Percentiles rank a stretch among this genome's conserved stretches.
Evolutionary conservation across 2,329 filamentous ascomycete species (phyloP).

Genomic region (Calonectria fujianensis): DNA sequence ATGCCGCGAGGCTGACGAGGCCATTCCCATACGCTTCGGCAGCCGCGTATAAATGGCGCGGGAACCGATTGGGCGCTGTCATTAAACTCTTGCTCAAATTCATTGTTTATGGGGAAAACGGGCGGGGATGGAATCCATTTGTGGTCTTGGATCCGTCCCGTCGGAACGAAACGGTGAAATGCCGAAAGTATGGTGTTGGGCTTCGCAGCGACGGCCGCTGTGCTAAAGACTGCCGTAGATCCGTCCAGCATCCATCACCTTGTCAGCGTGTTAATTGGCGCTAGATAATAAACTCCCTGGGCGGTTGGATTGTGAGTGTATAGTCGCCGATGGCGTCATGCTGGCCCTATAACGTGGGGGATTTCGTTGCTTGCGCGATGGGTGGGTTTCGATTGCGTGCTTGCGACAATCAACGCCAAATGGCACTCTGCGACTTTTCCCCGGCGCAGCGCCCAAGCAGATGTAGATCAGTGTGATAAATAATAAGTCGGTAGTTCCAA

Average conservation of each 20-base stretch:
- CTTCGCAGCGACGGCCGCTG: background rate
- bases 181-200: slow-evolving; percentile 1
- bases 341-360: slow-evolving; percentile 23
- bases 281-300: slow-evolving; percentile 25
- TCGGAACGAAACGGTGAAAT: slow-evolving; percentile 10
- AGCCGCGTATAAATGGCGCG: background rate
- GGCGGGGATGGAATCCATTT: background rate
- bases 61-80: background rate
- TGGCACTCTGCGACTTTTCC: background rate
- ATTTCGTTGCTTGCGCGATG: slow-evolving; percentile 27
- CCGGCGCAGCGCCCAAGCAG: background rate
- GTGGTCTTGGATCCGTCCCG: background rate
- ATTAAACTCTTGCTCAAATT: background rate
- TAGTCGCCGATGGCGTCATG: slow-evolving; percentile 34
- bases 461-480: background rate
- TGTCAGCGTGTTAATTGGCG: background rate
- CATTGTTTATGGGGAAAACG: background rate
- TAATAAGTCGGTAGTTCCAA: background rate
- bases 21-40: background rate
- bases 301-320: slow-evolving; percentile 18
- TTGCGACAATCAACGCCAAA: slow-evolving; percentile 25
- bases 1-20: slow-evolving; percentile 3
- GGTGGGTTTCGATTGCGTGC: slow-evolving; percentile 37
- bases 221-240: background rate
- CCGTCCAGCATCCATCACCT: background rate